Evolutionary conservation across 1,139 yeast species (phyloP).

Genomic region (Diutina ranongensis): DNA sequence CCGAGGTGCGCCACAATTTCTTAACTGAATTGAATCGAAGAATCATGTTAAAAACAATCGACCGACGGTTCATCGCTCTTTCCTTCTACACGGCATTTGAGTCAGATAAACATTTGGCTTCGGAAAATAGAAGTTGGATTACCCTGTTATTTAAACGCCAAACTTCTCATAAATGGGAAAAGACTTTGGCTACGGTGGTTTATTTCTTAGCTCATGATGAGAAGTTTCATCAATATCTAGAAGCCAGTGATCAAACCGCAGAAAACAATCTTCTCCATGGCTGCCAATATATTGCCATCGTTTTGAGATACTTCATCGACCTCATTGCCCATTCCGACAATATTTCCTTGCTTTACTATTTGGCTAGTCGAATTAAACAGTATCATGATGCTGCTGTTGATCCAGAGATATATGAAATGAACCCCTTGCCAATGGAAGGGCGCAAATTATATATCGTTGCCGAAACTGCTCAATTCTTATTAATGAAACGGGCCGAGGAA

Average conservation of each 20-base stretch:
- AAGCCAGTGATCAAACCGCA: too few relatives aligned
- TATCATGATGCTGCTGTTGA: conserved; percentile 49
- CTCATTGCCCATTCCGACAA: conserved; percentile 56
- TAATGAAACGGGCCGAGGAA: conserved; percentile 45
- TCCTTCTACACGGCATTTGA: conserved; percentile 72
- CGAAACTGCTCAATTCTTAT: conserved; percentile 59
- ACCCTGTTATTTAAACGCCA: conserved; percentile 16
- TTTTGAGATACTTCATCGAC: conserved; percentile 48
- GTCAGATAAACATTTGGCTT: conserved; percentile 40
- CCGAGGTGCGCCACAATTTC: conserved; percentile 44
- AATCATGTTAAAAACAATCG: conserved; percentile 40
- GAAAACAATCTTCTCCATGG: conserved; percentile 24
- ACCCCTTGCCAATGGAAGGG: conserved; percentile 17
- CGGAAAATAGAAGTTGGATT: conserved; percentile 60
- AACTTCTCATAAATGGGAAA: conserved; percentile 25
- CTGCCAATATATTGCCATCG: conserved; percentile 41
- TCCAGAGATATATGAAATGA: conserved; percentile 21
- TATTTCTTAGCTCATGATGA: conserved; percentile 70
- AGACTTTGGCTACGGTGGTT: conserved; percentile 52
- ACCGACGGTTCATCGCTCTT: conserved; percentile 56
- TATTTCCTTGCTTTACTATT: conserved; percentile 60
- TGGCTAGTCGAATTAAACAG: conserved; percentile 73
- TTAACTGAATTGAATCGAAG: conserved; percentile 39
- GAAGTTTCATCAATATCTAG: conserved; percentile 42
- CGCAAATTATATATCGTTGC: conserved; percentile 51